phyloP scores from a whole-genome alignment of 371 early-diverging fungal genomes.

The Mortierella sp. region DNA sequence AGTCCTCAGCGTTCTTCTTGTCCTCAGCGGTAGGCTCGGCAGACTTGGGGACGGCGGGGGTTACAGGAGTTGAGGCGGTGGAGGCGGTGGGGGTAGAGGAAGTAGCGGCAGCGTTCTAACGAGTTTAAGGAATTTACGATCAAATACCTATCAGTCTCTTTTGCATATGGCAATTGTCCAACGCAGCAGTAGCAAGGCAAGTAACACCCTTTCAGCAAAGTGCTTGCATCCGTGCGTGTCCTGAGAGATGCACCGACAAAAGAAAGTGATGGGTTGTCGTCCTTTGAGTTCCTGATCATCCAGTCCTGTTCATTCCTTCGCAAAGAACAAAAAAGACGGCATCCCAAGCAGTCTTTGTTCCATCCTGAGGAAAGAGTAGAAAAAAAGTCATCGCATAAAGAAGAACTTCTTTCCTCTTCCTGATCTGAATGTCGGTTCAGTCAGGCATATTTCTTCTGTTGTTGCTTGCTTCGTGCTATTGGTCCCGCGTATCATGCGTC shows the following conservation, averaged over 20 bases:
- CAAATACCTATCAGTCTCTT: not conserved
- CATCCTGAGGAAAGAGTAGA: not conserved
- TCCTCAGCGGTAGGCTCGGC: constrained; percentile 66
- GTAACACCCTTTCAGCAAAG: not conserved
- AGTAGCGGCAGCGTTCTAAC: constrained; percentile 42
- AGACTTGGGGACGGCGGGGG: constrained; percentile 24
- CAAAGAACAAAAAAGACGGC: not conserved
- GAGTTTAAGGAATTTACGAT: not conserved
- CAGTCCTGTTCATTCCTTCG: not conserved
- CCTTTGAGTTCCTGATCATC: constrained; percentile 5
- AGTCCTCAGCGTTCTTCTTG: constrained; percentile 87
- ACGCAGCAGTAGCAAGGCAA: not conserved
- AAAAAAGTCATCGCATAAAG: not conserved
- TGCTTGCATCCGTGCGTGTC: not conserved
- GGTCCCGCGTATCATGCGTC: not conserved
- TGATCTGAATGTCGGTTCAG: constrained; percentile 4
- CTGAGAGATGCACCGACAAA: not conserved
- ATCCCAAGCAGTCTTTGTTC: not conserved
- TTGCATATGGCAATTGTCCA: not conserved
- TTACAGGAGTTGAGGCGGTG: constrained; percentile 20
- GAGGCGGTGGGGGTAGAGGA: constrained; percentile 21
- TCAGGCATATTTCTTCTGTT: not conserved
- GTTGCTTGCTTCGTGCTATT: too few relatives aligned
- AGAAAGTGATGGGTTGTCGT: not conserved
- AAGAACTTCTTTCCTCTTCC: not conserved